These are phyloP conservation scores for Xylariales sp. DNA, from an alignment of 2,329 filamentous ascomycete species.

Conservation along the genomic window DNA sequence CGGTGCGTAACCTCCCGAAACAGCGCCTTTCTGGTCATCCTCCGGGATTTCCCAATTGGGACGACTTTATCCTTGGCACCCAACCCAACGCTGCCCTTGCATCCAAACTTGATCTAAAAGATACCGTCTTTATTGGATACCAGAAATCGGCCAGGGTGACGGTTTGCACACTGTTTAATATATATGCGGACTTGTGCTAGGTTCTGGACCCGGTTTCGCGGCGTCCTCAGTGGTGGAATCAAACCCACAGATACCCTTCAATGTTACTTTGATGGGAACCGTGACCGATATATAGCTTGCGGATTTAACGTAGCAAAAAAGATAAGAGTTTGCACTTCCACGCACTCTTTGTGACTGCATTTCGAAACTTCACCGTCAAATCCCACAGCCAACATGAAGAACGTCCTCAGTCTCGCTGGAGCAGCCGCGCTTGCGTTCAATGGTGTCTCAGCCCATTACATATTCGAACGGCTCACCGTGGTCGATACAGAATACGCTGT, in stretches of 20 bases:
- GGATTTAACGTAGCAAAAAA: too few species aligned
- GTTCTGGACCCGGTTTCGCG: neutral
- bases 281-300: neutral
- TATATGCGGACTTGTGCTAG: neutral
- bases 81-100: neutral
- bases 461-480: slow-evolving; percentile 34
- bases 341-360: too few species aligned
- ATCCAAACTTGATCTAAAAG: neutral
- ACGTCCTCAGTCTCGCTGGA: slow-evolving; percentile 1
- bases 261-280: neutral
- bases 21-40: neutral
- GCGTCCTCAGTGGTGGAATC: slow-evolving; percentile 5
- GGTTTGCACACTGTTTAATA: slow-evolving; percentile 1
- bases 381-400: neutral
- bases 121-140: slow-evolving; percentile 2
- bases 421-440: slow-evolving; percentile 27
- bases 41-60: slow-evolving; percentile 5
- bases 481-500: slow-evolving; percentile 27
- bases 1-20: neutral
- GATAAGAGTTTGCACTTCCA: too few species aligned
- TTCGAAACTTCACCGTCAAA: too few species aligned
- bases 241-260: neutral
- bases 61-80: neutral
- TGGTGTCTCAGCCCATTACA: slow-evolving; percentile 34
- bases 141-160: neutral